Conservation (phyloP, 148 eudicot genomes). For the Simmondsia chinensis region DNA sequence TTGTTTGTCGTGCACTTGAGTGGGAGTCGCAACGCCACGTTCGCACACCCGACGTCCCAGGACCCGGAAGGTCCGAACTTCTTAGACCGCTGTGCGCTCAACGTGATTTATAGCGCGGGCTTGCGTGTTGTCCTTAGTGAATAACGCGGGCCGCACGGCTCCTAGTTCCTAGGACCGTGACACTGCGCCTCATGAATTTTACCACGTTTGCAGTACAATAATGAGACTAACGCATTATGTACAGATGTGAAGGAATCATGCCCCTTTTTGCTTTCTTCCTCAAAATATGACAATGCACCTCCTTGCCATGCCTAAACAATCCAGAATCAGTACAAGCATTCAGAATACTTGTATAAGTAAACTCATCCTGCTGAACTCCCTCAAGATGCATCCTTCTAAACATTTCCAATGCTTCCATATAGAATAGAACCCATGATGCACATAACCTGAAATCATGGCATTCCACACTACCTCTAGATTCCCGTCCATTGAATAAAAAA, state of each 20-base stretch:
- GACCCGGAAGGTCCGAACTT: no score
- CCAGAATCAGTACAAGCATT: constrained; percentile 46
- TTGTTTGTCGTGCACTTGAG: no score
- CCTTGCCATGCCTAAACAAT: constrained; percentile 33
- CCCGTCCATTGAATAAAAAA: constrained; percentile 30
- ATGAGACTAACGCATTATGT: constrained; percentile 40
- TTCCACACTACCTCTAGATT: constrained; percentile 51
- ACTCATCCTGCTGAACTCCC: constrained; percentile 35
- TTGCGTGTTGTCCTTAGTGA: no score
- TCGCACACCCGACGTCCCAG: no score
- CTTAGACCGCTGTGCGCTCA: no score
- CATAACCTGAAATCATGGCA: constrained; percentile 48
- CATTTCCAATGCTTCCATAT: constrained; percentile 36
- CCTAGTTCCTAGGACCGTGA: no score
- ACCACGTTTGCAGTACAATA: constrained; percentile 45
- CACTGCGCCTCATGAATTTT: constrained; percentile 40
- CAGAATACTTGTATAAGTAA: constrained; percentile 48
- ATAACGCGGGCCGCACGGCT: no score
- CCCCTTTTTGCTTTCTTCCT: constrained; percentile 26
- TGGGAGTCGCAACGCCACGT: no score
- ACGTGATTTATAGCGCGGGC: no score
- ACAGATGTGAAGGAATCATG: constrained; percentile 30
- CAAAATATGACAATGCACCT: constrained; percentile 41
- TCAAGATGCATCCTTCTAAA: constrained; percentile 32
- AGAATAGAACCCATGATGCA: constrained; percentile 32